These are phyloP conservation scores for Mycena rebaudengoi DNA, from an alignment of 768 basidiomycete genomes.

Conservation along the genomic window DNA sequence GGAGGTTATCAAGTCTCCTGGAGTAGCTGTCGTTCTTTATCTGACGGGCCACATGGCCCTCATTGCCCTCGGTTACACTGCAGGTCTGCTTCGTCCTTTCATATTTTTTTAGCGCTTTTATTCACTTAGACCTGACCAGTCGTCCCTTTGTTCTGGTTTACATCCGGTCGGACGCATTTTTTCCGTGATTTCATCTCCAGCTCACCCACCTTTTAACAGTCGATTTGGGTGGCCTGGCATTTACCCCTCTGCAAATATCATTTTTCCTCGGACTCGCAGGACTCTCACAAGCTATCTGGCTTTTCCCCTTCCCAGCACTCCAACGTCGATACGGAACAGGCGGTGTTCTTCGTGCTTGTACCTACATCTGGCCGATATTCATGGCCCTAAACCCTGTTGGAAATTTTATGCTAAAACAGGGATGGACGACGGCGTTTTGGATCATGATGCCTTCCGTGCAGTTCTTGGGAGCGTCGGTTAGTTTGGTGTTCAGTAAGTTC, in stretches of 20 bases:
- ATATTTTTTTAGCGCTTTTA: neutral
- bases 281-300: conserved; percentile 11
- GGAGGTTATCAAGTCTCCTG: conserved; percentile 12
- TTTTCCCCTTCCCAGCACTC: conserved; percentile 5
- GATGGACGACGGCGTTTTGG: conserved; percentile 13
- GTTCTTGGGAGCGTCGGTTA: conserved; percentile 1
- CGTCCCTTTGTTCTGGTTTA: conserved; percentile 11
- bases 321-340: conserved; percentile 10
- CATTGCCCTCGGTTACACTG: conserved; percentile 10
- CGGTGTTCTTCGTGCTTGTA: neutral
- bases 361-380: conserved; percentile 3
- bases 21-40: conserved; percentile 6
- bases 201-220: conserved; percentile 2
- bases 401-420: conserved; percentile 4
- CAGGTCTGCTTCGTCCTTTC: neutral
- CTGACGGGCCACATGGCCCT: neutral
- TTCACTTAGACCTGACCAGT: neutral
- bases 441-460: conserved; percentile 3
- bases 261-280: conserved; percentile 10
- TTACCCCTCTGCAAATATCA: conserved; percentile 14
- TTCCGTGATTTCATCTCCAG: neutral
- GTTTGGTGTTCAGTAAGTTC: conserved; percentile 13
- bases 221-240: conserved; percentile 7
- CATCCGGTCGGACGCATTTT: neutral
- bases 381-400: conserved; percentile 1